Evolutionary conservation across 2,329 filamentous ascomycete genomes (phyloP), one percentile per base, ranked within the genome.

Genomic region (Cryphonectria parasitica): DNA sequence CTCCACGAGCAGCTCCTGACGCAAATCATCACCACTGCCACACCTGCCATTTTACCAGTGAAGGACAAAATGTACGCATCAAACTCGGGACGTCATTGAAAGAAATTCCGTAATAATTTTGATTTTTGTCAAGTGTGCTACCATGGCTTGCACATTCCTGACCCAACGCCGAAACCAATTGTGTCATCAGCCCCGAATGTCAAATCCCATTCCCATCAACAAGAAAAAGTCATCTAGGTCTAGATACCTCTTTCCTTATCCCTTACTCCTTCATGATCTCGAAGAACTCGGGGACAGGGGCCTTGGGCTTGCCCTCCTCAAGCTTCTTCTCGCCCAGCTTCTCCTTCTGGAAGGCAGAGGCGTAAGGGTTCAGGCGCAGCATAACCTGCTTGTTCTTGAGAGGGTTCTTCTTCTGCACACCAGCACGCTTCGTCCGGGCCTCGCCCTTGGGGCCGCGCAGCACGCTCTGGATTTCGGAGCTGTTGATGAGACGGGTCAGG

Each of bases 371-470:
- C 84, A 99, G 92, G 80, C 96, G 92, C 82, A 99, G 92, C 85
- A 98, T 90, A 77, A 99, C 92, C 90, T 98, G 96, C 91, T 94
- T 97, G 92, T 99, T 99, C 86, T 88, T 89, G 78, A 99, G 94
- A 80, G 96, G 96, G 90, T 99, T 99, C 95, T 98, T 98, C 94
- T 99, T 99, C 90, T 98, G 95, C 77, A 97, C 94, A 80, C 89
- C 86, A 77, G 88, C 86, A 82, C 96, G 93, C 91, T 98, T 98
- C 85, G 94, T 97, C 81, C 90, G 86, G 81, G 94, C 90, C 78
- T 92, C 90, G 79, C 96, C 96, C 89, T 95, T 96, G 84, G 95
- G 94, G 74, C 92, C 94, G 79, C 92, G 91, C 80, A 99, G 90
- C 72, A 97, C 95, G 84, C 91, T 93, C 91, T 99, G 96, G 84